phyloP scores from a whole-genome alignment of 2,329 filamentous ascomycete genomes.

The Fusarium protoensiforme region DNA sequence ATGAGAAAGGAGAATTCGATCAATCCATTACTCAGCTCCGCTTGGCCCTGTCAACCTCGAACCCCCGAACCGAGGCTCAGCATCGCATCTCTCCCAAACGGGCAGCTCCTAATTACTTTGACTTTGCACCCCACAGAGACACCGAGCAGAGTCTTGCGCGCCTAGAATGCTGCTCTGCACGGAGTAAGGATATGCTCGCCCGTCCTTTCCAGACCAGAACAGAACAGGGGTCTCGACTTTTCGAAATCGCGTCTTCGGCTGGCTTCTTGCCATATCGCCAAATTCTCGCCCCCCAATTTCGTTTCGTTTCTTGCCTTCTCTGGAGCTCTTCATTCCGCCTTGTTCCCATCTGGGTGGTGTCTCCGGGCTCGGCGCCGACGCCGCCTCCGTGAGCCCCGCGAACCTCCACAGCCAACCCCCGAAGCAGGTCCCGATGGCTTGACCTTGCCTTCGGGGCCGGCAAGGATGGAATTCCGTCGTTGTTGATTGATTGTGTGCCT shows the following conservation, averaged over 20 bases:
- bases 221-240: slow-evolving; percentile 4
- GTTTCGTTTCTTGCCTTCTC: neutral
- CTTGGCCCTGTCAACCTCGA: neutral
- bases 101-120: slow-evolving; percentile 8
- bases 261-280: neutral
- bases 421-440: slow-evolving; percentile 1
- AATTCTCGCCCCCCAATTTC: neutral
- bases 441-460: neutral
- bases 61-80: slow-evolving; percentile 28
- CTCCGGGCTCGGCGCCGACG: slow-evolving; percentile 2
- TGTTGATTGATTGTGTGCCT: neutral
- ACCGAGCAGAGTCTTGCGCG: slow-evolving; percentile 6
- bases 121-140: slow-evolving; percentile 26
- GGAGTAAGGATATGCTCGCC: neutral
- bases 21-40: slow-evolving; percentile 16
- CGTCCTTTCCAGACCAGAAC: neutral
- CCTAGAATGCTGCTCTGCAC: neutral
- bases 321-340: neutral
- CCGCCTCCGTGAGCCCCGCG: slow-evolving; percentile 12
- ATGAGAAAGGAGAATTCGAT: slow-evolving; percentile 1
- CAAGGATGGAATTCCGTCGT: slow-evolving; percentile 9
- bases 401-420: neutral
- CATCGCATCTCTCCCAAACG: slow-evolving; percentile 2
- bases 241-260: neutral
- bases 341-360: neutral